Conservation (phyloP, 495 filamentous ascomycete genomes). For the Chaetomidium leptoderma region DNA sequence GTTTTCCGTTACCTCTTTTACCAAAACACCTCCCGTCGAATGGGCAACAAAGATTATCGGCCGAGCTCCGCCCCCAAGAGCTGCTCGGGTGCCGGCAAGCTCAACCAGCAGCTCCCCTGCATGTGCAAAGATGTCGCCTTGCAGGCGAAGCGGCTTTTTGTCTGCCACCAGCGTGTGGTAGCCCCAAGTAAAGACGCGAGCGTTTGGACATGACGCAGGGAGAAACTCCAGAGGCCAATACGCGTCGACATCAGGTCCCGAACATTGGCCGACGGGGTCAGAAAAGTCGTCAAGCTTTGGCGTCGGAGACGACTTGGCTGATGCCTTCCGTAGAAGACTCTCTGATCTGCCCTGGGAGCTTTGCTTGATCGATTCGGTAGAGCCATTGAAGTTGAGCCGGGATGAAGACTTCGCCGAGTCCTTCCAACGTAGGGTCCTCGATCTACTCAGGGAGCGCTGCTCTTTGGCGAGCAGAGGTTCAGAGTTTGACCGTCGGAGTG, state of each 20-base stretch:
- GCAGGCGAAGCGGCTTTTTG: conserved; percentile 28
- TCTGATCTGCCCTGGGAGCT: conserved; percentile 2
- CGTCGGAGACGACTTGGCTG: conserved; percentile 26
- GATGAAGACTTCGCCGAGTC: conserved; percentile 26
- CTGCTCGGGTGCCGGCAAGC: conserved; percentile 21
- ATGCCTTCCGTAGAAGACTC: conserved; percentile 20
- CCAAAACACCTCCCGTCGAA: conserved; percentile 36
- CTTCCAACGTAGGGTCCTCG: conserved; percentile 14
- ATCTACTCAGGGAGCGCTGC: neutral
- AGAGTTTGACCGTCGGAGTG: conserved; percentile 24
- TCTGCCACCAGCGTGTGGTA: conserved; percentile 31
- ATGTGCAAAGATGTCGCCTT: conserved; percentile 35
- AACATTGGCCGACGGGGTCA: neutral
- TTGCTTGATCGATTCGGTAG: conserved; percentile 12
- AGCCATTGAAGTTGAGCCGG: conserved; percentile 17
- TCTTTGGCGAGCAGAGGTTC: conserved; percentile 21
- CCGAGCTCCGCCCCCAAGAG: conserved; percentile 13
- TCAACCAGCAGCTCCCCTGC: conserved; percentile 32
- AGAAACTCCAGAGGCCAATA: conserved; percentile 39
- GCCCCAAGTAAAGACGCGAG: conserved; percentile 37
- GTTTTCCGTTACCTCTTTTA: conserved; percentile 33
- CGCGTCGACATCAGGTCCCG: conserved; percentile 12
- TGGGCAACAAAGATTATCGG: conserved; percentile 36
- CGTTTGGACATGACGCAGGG: conserved; percentile 32
- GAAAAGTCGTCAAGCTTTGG: conserved; percentile 16